A percentile compares a stretch with the other conserved stretches of the same genome.
These are phyloP conservation scores for Albifimbria verrucaria DNA, from an alignment of 2,329 filamentous ascomycete species.

Conservation along the genomic window DNA sequence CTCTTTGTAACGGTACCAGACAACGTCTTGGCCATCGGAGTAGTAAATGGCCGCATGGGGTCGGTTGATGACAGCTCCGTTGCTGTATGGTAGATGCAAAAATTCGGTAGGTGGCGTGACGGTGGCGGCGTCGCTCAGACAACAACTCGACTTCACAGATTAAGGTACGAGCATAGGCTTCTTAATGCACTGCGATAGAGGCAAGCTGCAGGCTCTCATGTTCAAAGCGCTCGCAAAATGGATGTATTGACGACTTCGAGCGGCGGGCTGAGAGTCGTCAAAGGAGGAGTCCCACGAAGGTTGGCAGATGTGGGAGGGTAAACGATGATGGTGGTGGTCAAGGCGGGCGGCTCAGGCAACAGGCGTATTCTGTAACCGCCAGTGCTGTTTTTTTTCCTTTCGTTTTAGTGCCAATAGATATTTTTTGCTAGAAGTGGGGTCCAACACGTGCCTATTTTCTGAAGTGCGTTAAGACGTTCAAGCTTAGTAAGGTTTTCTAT, in stretches of 20 bases:
- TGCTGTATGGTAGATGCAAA: constrained; percentile 8
- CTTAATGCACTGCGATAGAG: constrained; percentile 16
- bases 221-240: too few species aligned
- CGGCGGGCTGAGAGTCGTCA: too few species aligned
- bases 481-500: too few species aligned
- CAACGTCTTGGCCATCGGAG: constrained; percentile 29
- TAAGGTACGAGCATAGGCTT: constrained; percentile 20
- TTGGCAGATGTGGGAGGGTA: neutral
- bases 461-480: too few species aligned
- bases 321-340: constrained; percentile 5
- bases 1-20: constrained; percentile 28
- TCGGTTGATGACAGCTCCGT: constrained; percentile 17
- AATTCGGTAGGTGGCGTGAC: constrained; percentile 9
- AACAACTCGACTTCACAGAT: constrained; percentile 12
- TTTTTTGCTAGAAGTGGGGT: constrained; percentile 23
- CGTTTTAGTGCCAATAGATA: constrained; percentile 8
- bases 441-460: constrained; percentile 23
- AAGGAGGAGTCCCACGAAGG: neutral
- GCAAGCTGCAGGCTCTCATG: neutral
- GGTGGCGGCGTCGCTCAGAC: constrained; percentile 21
- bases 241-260: too few species aligned
- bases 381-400: neutral
- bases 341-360: neutral
- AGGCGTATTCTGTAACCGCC: neutral
- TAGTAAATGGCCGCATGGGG: constrained; percentile 18